phyloP scores from a whole-genome alignment of 2,329 filamentous ascomycete species.

The Xylaria sp. region DNA sequence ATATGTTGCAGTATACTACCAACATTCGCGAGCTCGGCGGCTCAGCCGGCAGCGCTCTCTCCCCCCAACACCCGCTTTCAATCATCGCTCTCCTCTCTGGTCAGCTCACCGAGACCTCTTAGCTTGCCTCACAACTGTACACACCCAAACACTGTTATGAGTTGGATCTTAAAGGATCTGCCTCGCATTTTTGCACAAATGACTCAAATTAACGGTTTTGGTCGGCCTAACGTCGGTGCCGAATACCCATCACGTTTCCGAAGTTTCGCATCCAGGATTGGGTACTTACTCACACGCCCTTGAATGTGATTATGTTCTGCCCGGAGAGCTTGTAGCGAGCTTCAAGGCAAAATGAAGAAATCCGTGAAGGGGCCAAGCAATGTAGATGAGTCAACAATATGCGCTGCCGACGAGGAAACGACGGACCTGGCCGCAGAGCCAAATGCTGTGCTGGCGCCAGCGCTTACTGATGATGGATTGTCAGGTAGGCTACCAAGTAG shows the following conservation, averaged over 20 bases:
- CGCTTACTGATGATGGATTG: background rate
- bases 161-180: conserved; percentile 22
- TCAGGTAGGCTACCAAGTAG: background rate
- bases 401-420: conserved; percentile 5
- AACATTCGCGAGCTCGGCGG: conserved; percentile 19
- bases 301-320: background rate
- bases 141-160: background rate
- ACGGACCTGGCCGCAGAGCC: background rate
- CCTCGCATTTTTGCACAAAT: conserved; percentile 22
- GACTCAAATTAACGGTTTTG: background rate
- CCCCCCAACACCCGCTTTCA: conserved; percentile 23
- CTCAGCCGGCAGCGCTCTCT: conserved; percentile 15
- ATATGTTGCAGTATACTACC: background rate
- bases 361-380: background rate
- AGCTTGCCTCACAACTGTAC: conserved; percentile 12
- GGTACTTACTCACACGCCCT: background rate
- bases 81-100: conserved; percentile 16
- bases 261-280: background rate
- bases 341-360: background rate
- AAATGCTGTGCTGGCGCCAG: conserved; percentile 30
- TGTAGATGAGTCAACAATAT: background rate
- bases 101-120: conserved; percentile 33
- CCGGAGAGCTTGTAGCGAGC: background rate
- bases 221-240: conserved; percentile 24
- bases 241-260: background rate